Conservation (phyloP, 345 rosid species). For the Eucalyptus lansdowneana region DNA sequence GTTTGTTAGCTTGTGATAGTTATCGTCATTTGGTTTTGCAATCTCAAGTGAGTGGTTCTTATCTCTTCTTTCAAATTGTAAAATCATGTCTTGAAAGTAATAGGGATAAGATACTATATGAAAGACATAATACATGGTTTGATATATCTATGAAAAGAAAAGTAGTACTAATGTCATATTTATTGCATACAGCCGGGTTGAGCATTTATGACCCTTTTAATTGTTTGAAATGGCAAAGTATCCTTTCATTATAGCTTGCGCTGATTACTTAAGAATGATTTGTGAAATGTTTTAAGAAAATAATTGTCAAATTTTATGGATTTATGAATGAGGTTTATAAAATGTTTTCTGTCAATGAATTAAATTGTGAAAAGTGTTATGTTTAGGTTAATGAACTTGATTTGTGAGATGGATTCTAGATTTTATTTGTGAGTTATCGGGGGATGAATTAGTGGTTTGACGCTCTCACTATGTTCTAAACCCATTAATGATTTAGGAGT, state of each 20-base stretch:
- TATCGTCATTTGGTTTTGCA: not conserved
- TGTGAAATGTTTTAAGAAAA: not conserved
- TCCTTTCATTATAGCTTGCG: not conserved
- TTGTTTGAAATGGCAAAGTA: not conserved
- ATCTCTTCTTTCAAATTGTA: not conserved
- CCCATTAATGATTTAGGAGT: not conserved
- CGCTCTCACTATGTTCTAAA: not conserved
- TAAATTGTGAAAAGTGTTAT: not conserved
- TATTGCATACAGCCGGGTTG: not conserved
- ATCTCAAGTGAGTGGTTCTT: not conserved
- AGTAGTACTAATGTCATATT: not conserved
- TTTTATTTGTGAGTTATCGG: not conserved
- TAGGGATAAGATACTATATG: not conserved
- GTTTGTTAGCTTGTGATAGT: not conserved
- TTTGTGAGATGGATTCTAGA: not conserved
- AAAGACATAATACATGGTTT: not conserved
- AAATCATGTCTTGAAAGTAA: not conserved
- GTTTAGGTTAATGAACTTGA: not conserved
- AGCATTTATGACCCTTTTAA: not conserved
- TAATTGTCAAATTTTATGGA: not conserved
- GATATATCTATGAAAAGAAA: not conserved
- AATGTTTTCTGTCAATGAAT: not conserved
- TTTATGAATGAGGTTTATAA: not conserved
- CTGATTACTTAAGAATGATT: not conserved
- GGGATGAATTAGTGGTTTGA: not conserved